Conservation (phyloP, 768 basidiomycete species). For the Boletus tylopilopsis region DNA sequence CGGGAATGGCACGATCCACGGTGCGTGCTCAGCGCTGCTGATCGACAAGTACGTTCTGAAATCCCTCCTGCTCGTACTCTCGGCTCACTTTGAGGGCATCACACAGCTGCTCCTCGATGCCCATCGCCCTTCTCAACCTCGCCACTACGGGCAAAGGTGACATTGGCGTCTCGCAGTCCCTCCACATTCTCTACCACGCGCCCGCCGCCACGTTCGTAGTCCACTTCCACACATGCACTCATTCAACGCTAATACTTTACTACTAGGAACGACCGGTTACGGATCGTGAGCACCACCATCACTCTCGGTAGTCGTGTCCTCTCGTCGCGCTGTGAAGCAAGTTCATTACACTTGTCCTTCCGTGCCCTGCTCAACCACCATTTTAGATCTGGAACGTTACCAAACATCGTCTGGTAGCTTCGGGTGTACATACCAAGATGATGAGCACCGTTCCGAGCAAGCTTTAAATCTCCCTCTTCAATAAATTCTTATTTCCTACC, state of each 20-base stretch:
- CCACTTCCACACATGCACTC: not conserved
- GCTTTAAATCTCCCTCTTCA: conserved; percentile 11
- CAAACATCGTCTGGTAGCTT: conserved; percentile 48
- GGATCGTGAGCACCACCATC: conserved; percentile 51
- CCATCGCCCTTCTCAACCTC: conserved; percentile 35
- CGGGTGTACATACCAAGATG: conserved; percentile 57
- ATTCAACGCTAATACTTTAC: not conserved
- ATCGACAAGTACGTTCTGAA: conserved; percentile 44
- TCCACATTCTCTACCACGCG: conserved; percentile 53
- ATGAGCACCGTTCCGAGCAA: conserved; percentile 34
- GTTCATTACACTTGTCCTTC: not conserved
- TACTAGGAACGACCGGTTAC: conserved; percentile 45
- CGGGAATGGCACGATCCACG: conserved; percentile 44
- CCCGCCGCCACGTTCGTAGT: conserved; percentile 43
- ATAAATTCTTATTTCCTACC: conserved; percentile 14
- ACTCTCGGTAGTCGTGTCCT: conserved; percentile 44
- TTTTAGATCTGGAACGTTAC: conserved; percentile 55
- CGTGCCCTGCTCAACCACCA: not conserved
- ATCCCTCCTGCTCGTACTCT: not conserved
- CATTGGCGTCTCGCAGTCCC: conserved; percentile 45
- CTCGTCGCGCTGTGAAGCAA: conserved; percentile 50
- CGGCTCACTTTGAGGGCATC: too few species aligned
- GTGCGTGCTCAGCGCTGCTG: conserved; percentile 51
- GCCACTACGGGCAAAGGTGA: conserved; percentile 27
- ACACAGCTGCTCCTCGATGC: conserved; percentile 48